Conservation (phyloP, 805 yeast genomes). For the Candida mattraensis region DNA sequence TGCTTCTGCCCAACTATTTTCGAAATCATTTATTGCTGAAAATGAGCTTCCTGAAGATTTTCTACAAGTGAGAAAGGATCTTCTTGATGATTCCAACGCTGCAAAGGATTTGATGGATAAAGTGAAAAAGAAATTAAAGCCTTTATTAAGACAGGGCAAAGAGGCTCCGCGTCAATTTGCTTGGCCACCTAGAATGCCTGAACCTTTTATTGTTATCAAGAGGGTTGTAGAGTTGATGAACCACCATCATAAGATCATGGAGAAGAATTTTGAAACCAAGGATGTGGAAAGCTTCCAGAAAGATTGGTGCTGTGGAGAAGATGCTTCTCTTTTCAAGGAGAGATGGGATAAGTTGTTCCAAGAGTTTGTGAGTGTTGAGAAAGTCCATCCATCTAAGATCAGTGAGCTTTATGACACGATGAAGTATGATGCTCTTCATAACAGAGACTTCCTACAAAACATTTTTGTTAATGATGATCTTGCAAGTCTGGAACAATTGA, state of each 20-base stretch:
- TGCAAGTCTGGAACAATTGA: slow-evolving; percentile 41
- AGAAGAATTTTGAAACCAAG: slow-evolving; percentile 66
- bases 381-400: slow-evolving; percentile 96
- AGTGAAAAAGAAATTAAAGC: slow-evolving; percentile 94
- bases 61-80: slow-evolving; percentile 80
- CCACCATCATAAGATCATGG: slow-evolving; percentile 82
- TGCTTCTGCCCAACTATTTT: slow-evolving; percentile 85
- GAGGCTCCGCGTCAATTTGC: slow-evolving; percentile 97
- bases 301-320: slow-evolving; percentile 97
- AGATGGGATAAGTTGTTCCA: slow-evolving; percentile 96
- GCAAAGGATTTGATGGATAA: slow-evolving; percentile 98
- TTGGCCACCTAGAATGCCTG: slow-evolving; percentile 98
- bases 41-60: slow-evolving; percentile 75
- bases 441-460: slow-evolving; percentile 80
- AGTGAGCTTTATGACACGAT: slow-evolving; percentile 96
- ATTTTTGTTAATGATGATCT: slow-evolving; percentile 67
- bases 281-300: slow-evolving; percentile 69
- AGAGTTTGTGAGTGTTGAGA: slow-evolving; percentile 89
- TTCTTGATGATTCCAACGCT: slow-evolving; percentile 94
- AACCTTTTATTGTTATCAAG: slow-evolving; percentile 91
- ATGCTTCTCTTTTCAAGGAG: slow-evolving; percentile 84
- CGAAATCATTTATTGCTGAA: slow-evolving; percentile 68
- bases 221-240: slow-evolving; percentile 95
- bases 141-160: slow-evolving; percentile 89
- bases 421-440: slow-evolving; percentile 97